Base-by-base conservation (phyloP, 495 filamentous ascomycete genomes). In the Penicillium lividum region DNA sequence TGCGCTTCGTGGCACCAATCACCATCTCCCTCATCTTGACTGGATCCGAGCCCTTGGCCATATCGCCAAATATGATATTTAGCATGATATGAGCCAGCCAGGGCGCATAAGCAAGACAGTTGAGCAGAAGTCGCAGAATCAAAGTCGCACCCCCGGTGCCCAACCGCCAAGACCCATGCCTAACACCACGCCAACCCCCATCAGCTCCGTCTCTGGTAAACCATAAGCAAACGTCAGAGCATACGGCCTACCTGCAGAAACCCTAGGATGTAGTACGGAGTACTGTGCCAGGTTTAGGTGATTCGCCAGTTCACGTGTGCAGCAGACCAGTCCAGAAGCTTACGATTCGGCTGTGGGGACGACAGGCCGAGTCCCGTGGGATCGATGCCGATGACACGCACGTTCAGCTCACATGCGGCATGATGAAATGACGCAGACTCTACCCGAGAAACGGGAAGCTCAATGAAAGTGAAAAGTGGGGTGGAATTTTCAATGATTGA, bases 331-430 rank as follows among this genome's bases (percentile, higher is more conserved):
- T 76, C 70, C 7, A 73, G 48, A n/a, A 79, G 64, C 22, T 51
- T 62, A 42, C 69, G 70, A 29, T 56, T 55, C 5, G 62, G 69
- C 18, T 76, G 69, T 42, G 60, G 63, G 22, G 72, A 69, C 13
- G 73, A 77, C 2, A 69, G 64, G 29, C 71, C 76, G 31, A 76
- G 60, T 38, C 77, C 77, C 5, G 78, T 77, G 2, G 76, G 70
- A 48, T 77, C 74, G 42, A 68, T 56, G 3, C 57, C 65, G 52
- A 80, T 64, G 54, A 80, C 34, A 52, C 76, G 71, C 18, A 74
- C 53, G 30, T 61, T 58, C 28, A 63, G 57, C n/a, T 58, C 59
- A 30, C 49, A 54, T 6, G 67, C 72, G 7, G 53, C 27, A 6
- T 62, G 42, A 54, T 74, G 58, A 29, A 51, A 50, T 22, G 31